A percentile compares a stretch with the other conserved stretches of the same genome.
These are phyloP conservation scores for Globisporangium heterothallicum DNA, from an alignment of 352 stramenopile genomes.

Conservation along the genomic window DNA sequence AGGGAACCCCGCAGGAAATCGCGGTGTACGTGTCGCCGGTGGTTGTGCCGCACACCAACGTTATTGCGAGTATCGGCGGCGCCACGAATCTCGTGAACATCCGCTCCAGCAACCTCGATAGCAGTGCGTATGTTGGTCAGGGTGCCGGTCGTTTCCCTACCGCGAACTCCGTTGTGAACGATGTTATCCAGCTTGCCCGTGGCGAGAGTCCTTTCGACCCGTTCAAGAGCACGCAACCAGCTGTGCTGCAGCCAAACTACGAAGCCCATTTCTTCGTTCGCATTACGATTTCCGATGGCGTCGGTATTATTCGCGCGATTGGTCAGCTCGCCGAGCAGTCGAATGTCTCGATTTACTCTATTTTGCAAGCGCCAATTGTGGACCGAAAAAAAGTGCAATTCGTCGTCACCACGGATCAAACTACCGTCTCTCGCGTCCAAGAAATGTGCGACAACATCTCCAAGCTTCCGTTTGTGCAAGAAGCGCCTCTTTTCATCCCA, in stretches of 20 bases:
- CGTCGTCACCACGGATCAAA: conserved; percentile 94
- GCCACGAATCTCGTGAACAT: conserved; percentile 92
- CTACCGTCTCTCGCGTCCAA: conserved; percentile 83
- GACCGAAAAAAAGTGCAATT: conserved; percentile 93
- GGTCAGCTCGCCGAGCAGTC: conserved; percentile 93
- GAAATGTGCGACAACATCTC: conserved; percentile 89
- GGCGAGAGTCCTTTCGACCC: conserved; percentile 85
- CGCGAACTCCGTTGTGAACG: conserved; percentile 94
- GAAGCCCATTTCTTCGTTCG: conserved; percentile 93
- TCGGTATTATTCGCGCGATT: conserved; percentile 94
- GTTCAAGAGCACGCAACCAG: conserved; percentile 49
- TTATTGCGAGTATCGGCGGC: conserved; percentile 85
- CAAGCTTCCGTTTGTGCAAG: conserved; percentile 79
- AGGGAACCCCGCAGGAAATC: conserved; percentile 69
- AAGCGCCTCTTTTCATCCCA: conserved; percentile 75
- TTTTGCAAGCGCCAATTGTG: conserved; percentile 93
- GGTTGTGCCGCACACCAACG: conserved; percentile 85
- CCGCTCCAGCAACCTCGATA: conserved; percentile 86
- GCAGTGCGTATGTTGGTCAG: conserved; percentile 88
- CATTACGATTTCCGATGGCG: conserved; percentile 89
- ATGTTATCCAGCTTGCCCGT: conserved; percentile 91
- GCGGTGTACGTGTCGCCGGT: conserved; percentile 93
- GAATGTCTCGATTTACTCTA: conserved; percentile 96
- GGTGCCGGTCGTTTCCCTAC: conserved; percentile 94
- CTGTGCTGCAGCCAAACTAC: conserved; percentile 89